Evolutionary conservation across 2,329 filamentous ascomycete species (phyloP).

Genomic region (Trichoderma sp.): DNA sequence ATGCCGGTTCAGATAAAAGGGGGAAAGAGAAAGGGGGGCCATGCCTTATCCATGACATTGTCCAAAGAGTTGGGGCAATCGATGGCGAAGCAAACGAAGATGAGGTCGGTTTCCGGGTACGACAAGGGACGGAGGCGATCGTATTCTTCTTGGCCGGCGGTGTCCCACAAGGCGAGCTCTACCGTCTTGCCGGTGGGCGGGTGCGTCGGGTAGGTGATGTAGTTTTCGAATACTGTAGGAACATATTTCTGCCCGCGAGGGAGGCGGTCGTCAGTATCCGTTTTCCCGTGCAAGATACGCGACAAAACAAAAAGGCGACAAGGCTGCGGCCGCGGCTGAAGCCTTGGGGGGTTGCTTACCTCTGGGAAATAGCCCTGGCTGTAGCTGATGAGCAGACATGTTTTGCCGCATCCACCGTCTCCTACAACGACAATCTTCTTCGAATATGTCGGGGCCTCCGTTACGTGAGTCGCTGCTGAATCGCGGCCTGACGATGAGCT

Average conservation of each 20-base stretch:
- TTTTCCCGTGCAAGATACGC: background rate
- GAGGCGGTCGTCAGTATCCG: background rate
- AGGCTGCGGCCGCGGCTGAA: background rate
- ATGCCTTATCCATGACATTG: conserved; percentile 98
- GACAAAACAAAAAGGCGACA: background rate
- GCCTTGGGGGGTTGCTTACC: conserved; percentile 52
- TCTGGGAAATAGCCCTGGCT: conserved; percentile 98
- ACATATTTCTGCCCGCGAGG: conserved; percentile 87
- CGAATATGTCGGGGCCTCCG: conserved; percentile 87
- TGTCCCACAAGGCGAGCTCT: conserved; percentile 97
- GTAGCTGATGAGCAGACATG: conserved; percentile 96
- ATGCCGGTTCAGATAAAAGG: background rate
- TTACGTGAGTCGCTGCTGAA: conserved; percentile 79
- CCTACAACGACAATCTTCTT: conserved; percentile 99
- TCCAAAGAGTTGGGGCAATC: conserved; percentile 98
- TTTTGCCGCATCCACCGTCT: conserved; percentile 97
- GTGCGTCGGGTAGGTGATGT: conserved; percentile 96
- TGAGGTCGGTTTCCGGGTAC: conserved; percentile 94
- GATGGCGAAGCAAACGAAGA: conserved; percentile 99
- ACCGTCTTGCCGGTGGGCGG: conserved; percentile 86
- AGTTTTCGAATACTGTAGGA: conserved; percentile 98
- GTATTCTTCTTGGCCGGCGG: conserved; percentile 97
- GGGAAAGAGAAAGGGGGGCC: background rate
- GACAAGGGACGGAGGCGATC: conserved; percentile 92
- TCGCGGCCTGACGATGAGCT: conserved; percentile 73